Evolutionary conservation across 208 protist genomes (phyloP), one percentile per base, ranked within the genome.

Genomic region (Leishmania major): DNA sequence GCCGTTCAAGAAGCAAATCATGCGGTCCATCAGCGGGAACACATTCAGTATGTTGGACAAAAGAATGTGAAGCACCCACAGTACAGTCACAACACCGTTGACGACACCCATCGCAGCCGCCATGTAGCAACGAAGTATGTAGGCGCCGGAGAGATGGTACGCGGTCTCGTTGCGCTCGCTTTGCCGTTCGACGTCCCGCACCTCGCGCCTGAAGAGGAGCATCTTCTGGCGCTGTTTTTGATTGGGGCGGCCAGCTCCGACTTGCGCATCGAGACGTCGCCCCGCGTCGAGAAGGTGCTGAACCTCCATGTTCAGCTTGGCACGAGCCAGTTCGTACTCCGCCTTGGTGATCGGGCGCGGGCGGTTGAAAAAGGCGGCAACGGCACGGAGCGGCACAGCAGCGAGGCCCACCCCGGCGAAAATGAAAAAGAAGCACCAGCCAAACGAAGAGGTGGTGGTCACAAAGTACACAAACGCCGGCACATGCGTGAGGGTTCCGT

Each of bases 351-450:
- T 98, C 11, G 90, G 85, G 28, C 84, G 79, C 37, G 97, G 94
- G 45, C 93, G 89, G 69, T 89, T 57, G 60, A 91, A 43, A 80
- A 96, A 99, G 25, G 82, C 81, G 2, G 72, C 22, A 47, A 98
- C 88, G 45, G 98, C 87, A 37, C 96, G 92, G 47, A 98, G 83
- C 35, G 98, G 98, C 3, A 99, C 87, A 19, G 96, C 93, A 3
- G 91, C 86, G 13, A 99, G 78, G 6, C 98, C 98, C 6, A 99
- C 94, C 53, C 97, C 97, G 53, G 95, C 97, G 77, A 99, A 99
- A 40, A 99, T 5, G 28, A 92, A 90, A 77, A 99, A 92, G 55
- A 98, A 80, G 40, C 96, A 59, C 94, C 94, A 98, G 45, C 96
- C 96, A 78, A 96, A 72, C 35, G 85, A 88, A 45, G 90, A 85